A percentile compares a stretch with the other conserved stretches of the same genome.
phyloP scores from a whole-genome alignment of 208 protist genomes.

The Trypanosoma caninum region DNA sequence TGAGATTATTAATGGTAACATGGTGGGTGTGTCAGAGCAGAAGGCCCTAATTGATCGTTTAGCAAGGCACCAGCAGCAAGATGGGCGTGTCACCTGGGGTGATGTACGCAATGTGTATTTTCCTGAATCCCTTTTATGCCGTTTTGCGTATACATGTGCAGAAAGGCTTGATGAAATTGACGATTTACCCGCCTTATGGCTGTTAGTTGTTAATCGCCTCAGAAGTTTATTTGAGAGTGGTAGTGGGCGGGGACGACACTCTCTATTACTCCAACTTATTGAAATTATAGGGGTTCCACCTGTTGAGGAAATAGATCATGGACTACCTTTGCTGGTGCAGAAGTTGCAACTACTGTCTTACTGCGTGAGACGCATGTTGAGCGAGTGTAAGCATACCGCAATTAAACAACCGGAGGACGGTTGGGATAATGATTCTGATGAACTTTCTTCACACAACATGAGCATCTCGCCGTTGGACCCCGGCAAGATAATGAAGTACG shows the following conservation, averaged over 20 bases:
- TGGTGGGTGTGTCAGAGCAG: not conserved
- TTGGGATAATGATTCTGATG: constrained; percentile 26
- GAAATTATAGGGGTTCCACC: constrained; percentile 20
- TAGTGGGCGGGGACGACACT: constrained; percentile 23
- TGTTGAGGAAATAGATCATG: constrained; percentile 35
- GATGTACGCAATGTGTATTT: constrained; percentile 61
- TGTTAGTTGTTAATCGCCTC: constrained; percentile 34
- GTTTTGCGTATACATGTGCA: constrained; percentile 56
- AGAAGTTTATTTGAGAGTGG: constrained; percentile 20
- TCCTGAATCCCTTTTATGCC: constrained; percentile 66
- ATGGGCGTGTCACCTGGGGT: not conserved
- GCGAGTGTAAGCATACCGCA: constrained; percentile 1
- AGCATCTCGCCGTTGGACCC: not conserved
- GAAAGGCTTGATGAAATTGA: constrained; percentile 24
- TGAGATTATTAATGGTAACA: constrained; percentile 17
- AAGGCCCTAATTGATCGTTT: constrained; percentile 16
- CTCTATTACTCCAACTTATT: constrained; percentile 18
- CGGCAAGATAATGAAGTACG: not conserved
- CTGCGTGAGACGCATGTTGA: constrained; percentile 40
- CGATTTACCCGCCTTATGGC: constrained; percentile 43
- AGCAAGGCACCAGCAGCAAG: not conserved
- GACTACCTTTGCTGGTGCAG: constrained; percentile 64
- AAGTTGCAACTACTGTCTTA: constrained; percentile 78
- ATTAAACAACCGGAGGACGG: constrained; percentile 14
- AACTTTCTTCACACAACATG: not conserved